Base-by-base conservation (phyloP, 768 basidiomycete species). In the Hypholoma sublateritium region DNA sequence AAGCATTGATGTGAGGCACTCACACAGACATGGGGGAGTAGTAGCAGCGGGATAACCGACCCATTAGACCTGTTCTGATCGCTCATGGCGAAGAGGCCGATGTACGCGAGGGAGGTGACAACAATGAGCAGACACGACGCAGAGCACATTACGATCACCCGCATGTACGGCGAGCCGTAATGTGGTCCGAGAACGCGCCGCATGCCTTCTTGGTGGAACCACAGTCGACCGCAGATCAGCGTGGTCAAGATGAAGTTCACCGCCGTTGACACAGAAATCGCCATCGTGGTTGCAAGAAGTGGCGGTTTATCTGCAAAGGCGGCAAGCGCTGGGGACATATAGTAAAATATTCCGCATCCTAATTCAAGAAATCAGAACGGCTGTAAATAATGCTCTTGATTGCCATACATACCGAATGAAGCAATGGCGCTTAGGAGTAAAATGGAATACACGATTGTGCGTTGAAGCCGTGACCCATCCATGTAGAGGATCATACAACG, bases 101-200 rank as follows among this genome's bases (percentile, higher is more conserved):
- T 37, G 32, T 53, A 53, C 17, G 36, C 32, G 16, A 34, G 24
- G 16, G 44, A 46, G 6, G 52, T 49, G 25, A 58, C 39, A 3
- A 58, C 50, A 32, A 58, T 58, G 28, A 49, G 51, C 28, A 37
- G 35, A 28, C 57, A 58, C 12, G 57, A 58, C 22, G 53, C 57
- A 4, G 42, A n/a, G 39, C 46, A 43, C 13, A 54, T 34, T 3
- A 28, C 16, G 8, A 54, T 37, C 16, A 58, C 36, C 14, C 37
- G 37, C 19, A 48, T 41, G 41, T 58, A 58, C 8, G 46, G 57
- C n/a, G 57, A 54, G 12, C 28, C 17, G 36, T 58, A 47, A 2
- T 41, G 45, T 13, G 36, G 44, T 17, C 57, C 57, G n/a, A 58
- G 37, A 19, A 42, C 28, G 11, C 47, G 21, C 19, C 39, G 52